Evolutionary conservation across 2,329 filamentous ascomycete species (phyloP), one percentile per base, ranked within the genome.

Genomic region (Penicillium sp.): DNA sequence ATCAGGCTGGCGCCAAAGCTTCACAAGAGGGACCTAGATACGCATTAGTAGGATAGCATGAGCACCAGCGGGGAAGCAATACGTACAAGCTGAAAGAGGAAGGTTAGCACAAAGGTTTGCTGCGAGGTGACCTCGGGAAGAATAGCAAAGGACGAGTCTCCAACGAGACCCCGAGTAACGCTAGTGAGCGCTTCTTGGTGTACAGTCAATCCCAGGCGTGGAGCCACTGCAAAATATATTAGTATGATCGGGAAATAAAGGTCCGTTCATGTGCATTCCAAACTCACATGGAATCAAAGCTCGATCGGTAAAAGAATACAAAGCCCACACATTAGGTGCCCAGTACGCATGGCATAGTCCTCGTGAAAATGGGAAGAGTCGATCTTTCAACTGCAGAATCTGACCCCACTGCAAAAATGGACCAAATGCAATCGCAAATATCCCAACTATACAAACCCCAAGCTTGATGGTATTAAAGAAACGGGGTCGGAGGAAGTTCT

Each of bases 311-410:
- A 98, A 96, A 0, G 95, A 97, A 76, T 99, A 99, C 71, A 98
- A 84, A 0, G 95, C 93, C 95, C 95, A 99, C 1, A 96, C 80
- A 65, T 99, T 99, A 0, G 95, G 93, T 13, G 95, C 95, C 95
- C 95, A 99, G 74, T 99, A 99, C 1, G 95, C 95, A 78, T 99
- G 95, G 72, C 93, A 98, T 5, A 99, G 80, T 0, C 95, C 95
- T 58, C 95, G 84, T 1, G 92, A 92, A 73, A 99, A 99, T 0
- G 95, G 95, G 68, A 99, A 99, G 9, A 99, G 79, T 35, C 95
- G 84, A 69, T 86, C 88, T 58, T 95, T 76, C 22, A 99, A 80
- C 77, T 98, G 95, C 13, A 88, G 84, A 16, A 96, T 84, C 75
- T 98, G 95, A 9, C 85, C 86, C 85, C 88, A 89, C 57, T 87